Evolutionary conservation across 495 filamentous ascomycete species (phyloP).

Genomic region (Penicillium maclennaniae): DNA sequence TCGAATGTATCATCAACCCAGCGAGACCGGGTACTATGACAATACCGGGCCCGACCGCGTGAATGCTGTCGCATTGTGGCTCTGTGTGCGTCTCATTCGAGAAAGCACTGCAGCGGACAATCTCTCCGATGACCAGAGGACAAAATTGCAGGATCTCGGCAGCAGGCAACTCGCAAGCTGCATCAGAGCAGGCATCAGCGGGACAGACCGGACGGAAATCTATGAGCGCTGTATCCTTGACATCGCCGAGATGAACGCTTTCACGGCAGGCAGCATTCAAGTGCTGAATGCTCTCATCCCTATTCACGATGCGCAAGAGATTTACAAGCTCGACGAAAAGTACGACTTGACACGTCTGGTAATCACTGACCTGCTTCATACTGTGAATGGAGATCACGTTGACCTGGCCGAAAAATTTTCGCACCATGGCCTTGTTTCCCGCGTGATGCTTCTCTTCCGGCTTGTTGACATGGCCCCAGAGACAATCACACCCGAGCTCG

Average conservation of each 20-base stretch:
- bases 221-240: conserved; percentile 57
- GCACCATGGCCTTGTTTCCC: conserved; percentile 41
- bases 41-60: conserved; percentile 17
- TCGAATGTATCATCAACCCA: conserved; percentile 32
- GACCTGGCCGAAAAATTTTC: conserved; percentile 36
- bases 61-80: conserved; percentile 35
- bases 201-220: conserved; percentile 47
- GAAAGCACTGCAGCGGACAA: conserved; percentile 49
- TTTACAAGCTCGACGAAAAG: conserved; percentile 50
- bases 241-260: conserved; percentile 51
- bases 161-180: conserved; percentile 49
- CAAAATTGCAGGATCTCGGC: conserved; percentile 56
- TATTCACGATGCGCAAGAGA: conserved; percentile 39
- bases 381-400: conserved; percentile 37
- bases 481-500: conserved; percentile 57
- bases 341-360: conserved; percentile 49
- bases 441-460: conserved; percentile 53
- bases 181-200: conserved; percentile 47
- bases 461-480: conserved; percentile 57
- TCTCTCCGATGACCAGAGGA: conserved; percentile 38
- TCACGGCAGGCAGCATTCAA: conserved; percentile 67
- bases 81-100: conserved; percentile 66
- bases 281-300: conserved; percentile 59
- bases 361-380: conserved; percentile 48
- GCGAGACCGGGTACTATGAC: conserved; percentile 6